These are phyloP conservation scores for Paramecium biaurelia DNA, from an alignment of 73 alveolate species.

Conservation along the genomic window DNA sequence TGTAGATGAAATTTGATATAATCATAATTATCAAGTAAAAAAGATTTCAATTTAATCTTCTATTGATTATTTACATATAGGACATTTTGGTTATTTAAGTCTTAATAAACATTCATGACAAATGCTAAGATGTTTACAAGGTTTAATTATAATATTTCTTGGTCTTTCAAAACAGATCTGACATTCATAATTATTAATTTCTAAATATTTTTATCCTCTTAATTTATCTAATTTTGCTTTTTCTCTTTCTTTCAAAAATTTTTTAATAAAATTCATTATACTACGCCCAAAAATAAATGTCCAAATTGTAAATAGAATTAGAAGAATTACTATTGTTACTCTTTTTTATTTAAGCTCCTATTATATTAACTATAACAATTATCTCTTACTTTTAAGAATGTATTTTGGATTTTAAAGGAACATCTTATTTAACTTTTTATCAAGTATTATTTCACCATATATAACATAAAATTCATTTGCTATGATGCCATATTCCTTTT, in stretches of 20 bases:
- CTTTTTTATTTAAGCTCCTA: too few species aligned
- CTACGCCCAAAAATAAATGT: background rate
- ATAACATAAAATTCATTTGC: background rate
- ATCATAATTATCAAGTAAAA: background rate
- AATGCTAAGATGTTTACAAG: background rate
- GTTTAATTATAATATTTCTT: background rate
- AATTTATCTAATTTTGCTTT: background rate
- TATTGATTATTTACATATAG: background rate
- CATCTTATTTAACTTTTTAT: background rate
- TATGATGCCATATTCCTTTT: background rate
- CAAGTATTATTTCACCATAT: background rate
- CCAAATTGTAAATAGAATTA: background rate
- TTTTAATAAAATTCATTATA: background rate
- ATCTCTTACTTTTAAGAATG: background rate
- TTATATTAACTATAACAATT: background rate
- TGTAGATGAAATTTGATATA: background rate
- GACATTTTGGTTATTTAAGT: background rate
- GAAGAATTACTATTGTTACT: background rate
- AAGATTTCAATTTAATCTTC: background rate
- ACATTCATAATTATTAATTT: background rate
- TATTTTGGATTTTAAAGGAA: background rate
- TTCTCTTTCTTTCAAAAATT: background rate
- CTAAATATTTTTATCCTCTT: background rate
- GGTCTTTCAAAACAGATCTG: slow-evolving; percentile 1
- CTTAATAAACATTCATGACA: background rate